Evolutionary conservation across 306 rosid genomes (phyloP).

Genomic region (Corylus americana): DNA sequence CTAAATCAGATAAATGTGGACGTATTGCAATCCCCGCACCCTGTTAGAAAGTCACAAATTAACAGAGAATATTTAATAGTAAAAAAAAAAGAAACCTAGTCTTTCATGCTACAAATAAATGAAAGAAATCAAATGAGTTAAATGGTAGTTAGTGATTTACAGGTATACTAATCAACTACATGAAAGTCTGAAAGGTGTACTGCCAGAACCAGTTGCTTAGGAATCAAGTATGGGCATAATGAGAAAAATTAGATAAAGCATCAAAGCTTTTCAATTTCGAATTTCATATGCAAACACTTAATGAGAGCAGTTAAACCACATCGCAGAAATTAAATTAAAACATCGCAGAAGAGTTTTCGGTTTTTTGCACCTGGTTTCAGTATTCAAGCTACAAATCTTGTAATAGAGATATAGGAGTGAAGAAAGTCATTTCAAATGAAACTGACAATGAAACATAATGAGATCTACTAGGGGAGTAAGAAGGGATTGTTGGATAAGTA

Average conservation of each 20-base stretch:
- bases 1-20: constrained; percentile 84
- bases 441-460: neutral
- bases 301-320: neutral
- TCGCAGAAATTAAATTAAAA: neutral
- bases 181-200: neutral
- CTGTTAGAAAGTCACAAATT: constrained; percentile 41
- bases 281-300: neutral
- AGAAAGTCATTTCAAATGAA: neutral
- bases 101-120: constrained; percentile 1
- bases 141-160: neutral
- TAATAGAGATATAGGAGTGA: neutral
- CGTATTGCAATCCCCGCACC: constrained; percentile 91
- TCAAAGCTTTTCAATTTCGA: neutral
- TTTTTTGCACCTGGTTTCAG: neutral
- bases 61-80: constrained; percentile 6
- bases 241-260: neutral
- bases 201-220: neutral
- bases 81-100: neutral
- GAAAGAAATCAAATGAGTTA: neutral
- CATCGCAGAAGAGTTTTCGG: neutral
- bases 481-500: neutral
- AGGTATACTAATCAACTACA: neutral
- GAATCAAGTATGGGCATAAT: neutral
- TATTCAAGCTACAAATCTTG: neutral
- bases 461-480: neutral